phyloP scores from a whole-genome alignment of 768 basidiomycete genomes.

The Chalciporus pseudorubinellus region DNA sequence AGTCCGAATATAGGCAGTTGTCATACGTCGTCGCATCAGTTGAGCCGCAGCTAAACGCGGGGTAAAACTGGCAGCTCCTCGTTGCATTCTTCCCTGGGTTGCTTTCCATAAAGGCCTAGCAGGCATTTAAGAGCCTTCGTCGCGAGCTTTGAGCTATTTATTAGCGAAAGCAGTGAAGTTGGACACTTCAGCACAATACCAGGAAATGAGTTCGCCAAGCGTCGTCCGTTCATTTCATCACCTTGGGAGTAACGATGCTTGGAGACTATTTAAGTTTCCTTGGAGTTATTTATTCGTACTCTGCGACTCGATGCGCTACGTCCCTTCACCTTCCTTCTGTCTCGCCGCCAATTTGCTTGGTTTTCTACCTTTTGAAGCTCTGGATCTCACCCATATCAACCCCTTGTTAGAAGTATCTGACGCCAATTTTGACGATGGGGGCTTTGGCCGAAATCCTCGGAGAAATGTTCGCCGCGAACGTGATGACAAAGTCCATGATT shows the following conservation, averaged over 20 bases:
- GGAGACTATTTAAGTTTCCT: constrained; percentile 24
- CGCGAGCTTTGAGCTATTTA: constrained; percentile 47
- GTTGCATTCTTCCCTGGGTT: constrained; percentile 20
- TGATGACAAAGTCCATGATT: constrained; percentile 88
- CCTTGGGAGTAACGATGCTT: constrained; percentile 19
- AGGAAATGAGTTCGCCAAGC: constrained; percentile 29
- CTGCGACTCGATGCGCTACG: constrained; percentile 43
- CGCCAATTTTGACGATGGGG: constrained; percentile 54
- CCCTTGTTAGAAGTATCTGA: constrained; percentile 65
- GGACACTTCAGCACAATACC: constrained; percentile 27
- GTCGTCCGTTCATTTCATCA: constrained; percentile 18
- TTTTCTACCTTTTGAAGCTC: constrained; percentile 46
- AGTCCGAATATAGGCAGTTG: constrained; percentile 43
- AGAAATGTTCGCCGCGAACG: constrained; percentile 67
- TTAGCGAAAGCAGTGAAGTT: constrained; percentile 46
- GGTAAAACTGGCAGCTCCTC: constrained; percentile 41
- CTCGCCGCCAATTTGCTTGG: constrained; percentile 40
- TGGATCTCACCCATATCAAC: constrained; percentile 39
- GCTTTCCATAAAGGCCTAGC: constrained; percentile 20
- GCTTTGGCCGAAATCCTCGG: constrained; percentile 41
- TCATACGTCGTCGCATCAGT: constrained; percentile 31
- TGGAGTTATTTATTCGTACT: constrained; percentile 16
- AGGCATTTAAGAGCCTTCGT: constrained; percentile 36
- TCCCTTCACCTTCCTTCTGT: constrained; percentile 38
- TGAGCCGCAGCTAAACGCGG: constrained; percentile 50